Evolutionary conservation across 2,329 filamentous ascomycete species (phyloP).

Genomic region (Calonectria pseudoreteaudii): DNA sequence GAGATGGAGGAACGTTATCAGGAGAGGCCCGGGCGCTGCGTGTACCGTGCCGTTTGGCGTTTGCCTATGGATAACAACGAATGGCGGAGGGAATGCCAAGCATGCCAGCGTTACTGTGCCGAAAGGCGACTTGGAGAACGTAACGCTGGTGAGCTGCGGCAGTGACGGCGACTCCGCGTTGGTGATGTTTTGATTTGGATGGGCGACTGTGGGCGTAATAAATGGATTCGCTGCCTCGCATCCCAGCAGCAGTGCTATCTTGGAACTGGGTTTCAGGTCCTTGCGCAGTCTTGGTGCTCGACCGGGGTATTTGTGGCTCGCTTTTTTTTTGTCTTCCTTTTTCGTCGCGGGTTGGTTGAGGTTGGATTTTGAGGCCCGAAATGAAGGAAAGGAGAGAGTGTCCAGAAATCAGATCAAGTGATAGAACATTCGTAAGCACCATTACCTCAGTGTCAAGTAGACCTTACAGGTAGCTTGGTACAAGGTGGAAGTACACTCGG

Average conservation of each 20-base stretch:
- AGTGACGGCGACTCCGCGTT: background rate
- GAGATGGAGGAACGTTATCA: slow-evolving; percentile 14
- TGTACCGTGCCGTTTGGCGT: slow-evolving; percentile 26
- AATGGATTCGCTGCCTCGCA: background rate
- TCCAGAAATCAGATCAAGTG: background rate
- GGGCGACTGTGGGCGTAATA: background rate
- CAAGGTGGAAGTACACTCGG: background rate
- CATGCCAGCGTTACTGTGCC: slow-evolving; percentile 43
- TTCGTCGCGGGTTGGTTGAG: background rate
- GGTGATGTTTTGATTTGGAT: slow-evolving; percentile 17
- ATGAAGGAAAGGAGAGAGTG: background rate
- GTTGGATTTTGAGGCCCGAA: slow-evolving; percentile 1
- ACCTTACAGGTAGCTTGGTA: background rate
- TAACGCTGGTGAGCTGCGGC: slow-evolving; percentile 16
- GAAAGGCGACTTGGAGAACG: slow-evolving; percentile 26
- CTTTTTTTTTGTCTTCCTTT: background rate
- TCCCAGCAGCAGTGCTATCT: background rate
- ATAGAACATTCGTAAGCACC: background rate
- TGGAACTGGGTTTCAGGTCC: slow-evolving; percentile 14
- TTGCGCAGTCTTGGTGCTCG: slow-evolving; percentile 10
- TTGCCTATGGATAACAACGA: slow-evolving; percentile 19
- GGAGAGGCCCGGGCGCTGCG: slow-evolving; percentile 20
- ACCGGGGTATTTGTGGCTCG: background rate
- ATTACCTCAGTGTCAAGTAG: background rate
- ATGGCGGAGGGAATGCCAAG: slow-evolving; percentile 42